Evolutionary conservation across 2,329 filamentous ascomycete genomes (phyloP).

Genomic region (Byssothecium circinans): DNA sequence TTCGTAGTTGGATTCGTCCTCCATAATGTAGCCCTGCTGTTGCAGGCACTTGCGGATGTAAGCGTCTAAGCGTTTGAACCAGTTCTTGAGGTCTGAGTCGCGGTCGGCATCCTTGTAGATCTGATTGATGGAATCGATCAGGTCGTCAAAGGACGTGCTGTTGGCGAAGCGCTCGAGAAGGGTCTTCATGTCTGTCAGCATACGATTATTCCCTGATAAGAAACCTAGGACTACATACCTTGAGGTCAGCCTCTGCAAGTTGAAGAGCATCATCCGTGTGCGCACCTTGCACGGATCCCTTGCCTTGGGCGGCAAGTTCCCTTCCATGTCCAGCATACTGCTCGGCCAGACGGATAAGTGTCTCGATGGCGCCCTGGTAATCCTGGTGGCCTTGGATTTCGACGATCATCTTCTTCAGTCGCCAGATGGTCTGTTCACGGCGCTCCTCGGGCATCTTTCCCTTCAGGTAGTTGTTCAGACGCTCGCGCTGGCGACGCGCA

Average conservation of each 20-base stretch:
- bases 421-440: conserved; percentile 87
- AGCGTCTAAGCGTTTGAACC: conserved; percentile 78
- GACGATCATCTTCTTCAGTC: conserved; percentile 96
- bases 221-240: conserved; percentile 57
- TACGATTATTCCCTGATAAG: conserved; percentile 42
- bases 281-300: conserved; percentile 71
- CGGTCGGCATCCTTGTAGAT: conserved; percentile 86
- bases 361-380: conserved; percentile 89
- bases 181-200: conserved; percentile 63
- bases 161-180: conserved; percentile 96
- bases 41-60: conserved; percentile 84
- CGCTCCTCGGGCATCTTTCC: conserved; percentile 91
- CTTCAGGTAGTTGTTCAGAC: conserved; percentile 73
- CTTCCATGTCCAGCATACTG: conserved; percentile 78
- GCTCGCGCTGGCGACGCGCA: conserved; percentile 47
- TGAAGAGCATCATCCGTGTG: conserved; percentile 65
- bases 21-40: conserved; percentile 87
- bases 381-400: conserved; percentile 95
- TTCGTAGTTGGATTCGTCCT: conserved; percentile 75
- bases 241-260: conserved; percentile 76
- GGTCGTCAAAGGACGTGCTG: conserved; percentile 81
- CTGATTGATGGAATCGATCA: conserved; percentile 80
- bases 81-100: conserved; percentile 82
- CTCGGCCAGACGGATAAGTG: conserved; percentile 80
- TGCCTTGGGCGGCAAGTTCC: conserved; percentile 63